Conservation (phyloP, 2,329 filamentous ascomycete genomes). For the Penicillium italicum region DNA sequence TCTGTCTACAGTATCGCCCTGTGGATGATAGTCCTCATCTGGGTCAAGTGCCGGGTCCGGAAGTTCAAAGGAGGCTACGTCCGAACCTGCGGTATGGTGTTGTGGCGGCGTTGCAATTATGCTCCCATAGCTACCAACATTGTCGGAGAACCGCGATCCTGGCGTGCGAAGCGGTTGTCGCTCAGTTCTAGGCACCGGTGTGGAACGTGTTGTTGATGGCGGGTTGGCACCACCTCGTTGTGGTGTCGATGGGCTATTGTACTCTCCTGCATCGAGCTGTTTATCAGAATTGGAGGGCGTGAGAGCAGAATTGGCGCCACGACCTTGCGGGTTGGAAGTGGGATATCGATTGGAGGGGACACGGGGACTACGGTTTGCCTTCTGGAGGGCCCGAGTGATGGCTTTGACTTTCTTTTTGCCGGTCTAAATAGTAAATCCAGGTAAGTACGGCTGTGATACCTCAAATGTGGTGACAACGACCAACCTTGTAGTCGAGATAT, state of each 20-base stretch:
- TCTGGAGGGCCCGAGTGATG: conserved; percentile 67
- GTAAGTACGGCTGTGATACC: conserved; percentile 5
- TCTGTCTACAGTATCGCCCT: conserved; percentile 17
- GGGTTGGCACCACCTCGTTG: conserved; percentile 23
- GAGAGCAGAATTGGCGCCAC: conserved; percentile 11
- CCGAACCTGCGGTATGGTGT: conserved; percentile 24
- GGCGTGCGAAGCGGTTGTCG: conserved; percentile 35
- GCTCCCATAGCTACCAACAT: conserved; percentile 58
- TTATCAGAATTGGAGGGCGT: conserved; percentile 23
- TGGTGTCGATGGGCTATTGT: conserved; percentile 14
- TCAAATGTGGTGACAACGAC: conserved; percentile 7
- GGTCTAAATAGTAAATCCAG: conserved; percentile 37
- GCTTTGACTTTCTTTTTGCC: conserved; percentile 93
- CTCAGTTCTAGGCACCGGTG: conserved; percentile 39
- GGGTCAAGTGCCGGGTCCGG: conserved; percentile 60
- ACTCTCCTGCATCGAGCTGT: conserved; percentile 15
- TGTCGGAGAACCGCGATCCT: conserved; percentile 34
- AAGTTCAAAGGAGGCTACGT: conserved; percentile 54
- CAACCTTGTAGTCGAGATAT: conserved; percentile 88
- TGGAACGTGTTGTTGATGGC: conserved; percentile 29
- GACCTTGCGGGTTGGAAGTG: conserved; percentile 15
- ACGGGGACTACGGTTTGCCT: conserved; percentile 47
- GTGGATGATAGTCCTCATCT: conserved; percentile 23
- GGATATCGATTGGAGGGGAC: conserved; percentile 44
- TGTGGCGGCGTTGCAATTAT: conserved; percentile 56